Conservation (phyloP, 2,329 filamentous ascomycete genomes). For the Talaromyces sp. region DNA sequence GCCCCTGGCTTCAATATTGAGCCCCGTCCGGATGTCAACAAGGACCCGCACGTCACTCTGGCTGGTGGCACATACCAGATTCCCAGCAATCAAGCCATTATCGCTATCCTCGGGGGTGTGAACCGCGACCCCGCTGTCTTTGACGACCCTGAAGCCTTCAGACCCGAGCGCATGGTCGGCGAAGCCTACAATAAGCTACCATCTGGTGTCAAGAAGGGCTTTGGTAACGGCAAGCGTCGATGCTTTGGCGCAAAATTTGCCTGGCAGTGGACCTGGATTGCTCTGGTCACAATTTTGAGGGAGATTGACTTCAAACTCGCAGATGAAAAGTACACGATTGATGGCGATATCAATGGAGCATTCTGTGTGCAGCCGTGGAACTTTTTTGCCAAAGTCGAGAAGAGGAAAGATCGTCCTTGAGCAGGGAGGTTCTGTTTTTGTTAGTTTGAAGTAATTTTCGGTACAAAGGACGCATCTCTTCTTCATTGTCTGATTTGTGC, state of each 20-base stretch:
- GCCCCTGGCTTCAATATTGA: slow-evolving; percentile 54
- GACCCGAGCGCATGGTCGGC: slow-evolving; percentile 66
- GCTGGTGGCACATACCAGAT: slow-evolving; percentile 59
- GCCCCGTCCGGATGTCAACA: slow-evolving; percentile 40
- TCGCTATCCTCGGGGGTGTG: slow-evolving; percentile 48
- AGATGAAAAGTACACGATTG: slow-evolving; percentile 43
- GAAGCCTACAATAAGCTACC: slow-evolving; percentile 62
- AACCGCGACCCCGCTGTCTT: slow-evolving; percentile 62
- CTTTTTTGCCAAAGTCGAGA: slow-evolving; percentile 3
- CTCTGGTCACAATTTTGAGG: slow-evolving; percentile 58
- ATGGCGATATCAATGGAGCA: slow-evolving; percentile 8
- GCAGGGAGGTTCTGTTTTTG: not conserved
- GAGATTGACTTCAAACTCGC: slow-evolving; percentile 62
- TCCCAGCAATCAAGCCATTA: slow-evolving; percentile 46
- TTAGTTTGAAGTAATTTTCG: not conserved
- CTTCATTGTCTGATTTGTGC: not conserved
- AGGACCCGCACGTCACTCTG: slow-evolving; percentile 41
- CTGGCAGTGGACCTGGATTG: slow-evolving; percentile 64
- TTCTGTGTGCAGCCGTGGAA: slow-evolving; percentile 11
- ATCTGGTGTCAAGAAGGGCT: slow-evolving; percentile 61
- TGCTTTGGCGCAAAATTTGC: slow-evolving; percentile 71
- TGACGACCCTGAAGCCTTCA: slow-evolving; percentile 59
- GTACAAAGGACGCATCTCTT: not conserved
- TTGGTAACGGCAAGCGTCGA: slow-evolving; percentile 64
- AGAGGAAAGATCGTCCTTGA: slow-evolving; percentile 7